Base-by-base conservation (phyloP, 78 protist species). In the Emiliania huxleyi region DNA sequence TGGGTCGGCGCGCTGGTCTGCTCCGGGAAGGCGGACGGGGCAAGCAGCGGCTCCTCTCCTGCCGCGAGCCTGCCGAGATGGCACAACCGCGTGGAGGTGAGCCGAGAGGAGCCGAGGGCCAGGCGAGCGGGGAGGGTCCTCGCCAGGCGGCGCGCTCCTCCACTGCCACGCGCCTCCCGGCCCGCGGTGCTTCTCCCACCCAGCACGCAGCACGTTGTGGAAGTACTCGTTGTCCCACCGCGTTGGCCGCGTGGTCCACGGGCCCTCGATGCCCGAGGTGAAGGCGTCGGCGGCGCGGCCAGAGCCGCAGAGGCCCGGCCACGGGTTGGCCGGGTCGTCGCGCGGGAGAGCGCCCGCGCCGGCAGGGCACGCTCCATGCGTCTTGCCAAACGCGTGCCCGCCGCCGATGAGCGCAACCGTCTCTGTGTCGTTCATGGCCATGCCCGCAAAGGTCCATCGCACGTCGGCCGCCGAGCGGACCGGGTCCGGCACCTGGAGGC, bases 361-460 rank as follows among this genome's bases (percentile, higher is more conserved):
- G 19, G 6, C 18, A 0, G 93, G 81, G 69, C 95, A 55, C 12
- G 96, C 97, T 46, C 97, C 97, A 77, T 96, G 97, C 19, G 95
- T 8, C 77, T 94, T 91, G 85, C 97, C 97, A 62, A 96, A 94
- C 0, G 97, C 88, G 92, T 96, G 97, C 4, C 97, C 97, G 21
- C 96, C 97, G n/a, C 94, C 96, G 33, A 96, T 93, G 25, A 96
- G 93, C 12, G 96, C 96, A 29, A 95, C 96, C 40, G 94, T 95
- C 91, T 95, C 95, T 3, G 33, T 18, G 90, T 95, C 96, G 88
- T 95, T 93, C 94, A 95, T 91, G 56, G 83, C 93, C 95, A 93
- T 93, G 73, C 96, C 91, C 11, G 91, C 94, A 44, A 96, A 96
- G n/a, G 88, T n/a, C 5, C 46, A 94, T 52, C 91, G 91, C 25